Evolutionary conservation across 345 rosid genomes (phyloP).

Genomic region (Lepidium africanum): DNA sequence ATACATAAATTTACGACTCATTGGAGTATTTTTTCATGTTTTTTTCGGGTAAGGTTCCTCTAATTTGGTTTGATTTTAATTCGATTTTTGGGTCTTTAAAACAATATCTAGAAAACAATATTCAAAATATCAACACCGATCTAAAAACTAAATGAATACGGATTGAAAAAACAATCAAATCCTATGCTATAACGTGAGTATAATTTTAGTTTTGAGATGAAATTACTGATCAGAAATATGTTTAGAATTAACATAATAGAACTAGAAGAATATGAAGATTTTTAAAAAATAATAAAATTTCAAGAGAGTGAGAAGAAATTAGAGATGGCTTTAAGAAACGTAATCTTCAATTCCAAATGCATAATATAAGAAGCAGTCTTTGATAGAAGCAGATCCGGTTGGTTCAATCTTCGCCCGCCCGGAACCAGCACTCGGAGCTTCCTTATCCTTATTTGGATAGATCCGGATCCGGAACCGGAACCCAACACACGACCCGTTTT

Average conservation of each 20-base stretch:
- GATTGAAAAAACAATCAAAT: too few relatives aligned
- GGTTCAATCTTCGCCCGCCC: slow-evolving; percentile 43
- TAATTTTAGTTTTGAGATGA: too few relatives aligned
- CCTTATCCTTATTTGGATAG: slow-evolving; percentile 40
- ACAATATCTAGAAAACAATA: too few relatives aligned
- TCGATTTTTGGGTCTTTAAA: too few relatives aligned
- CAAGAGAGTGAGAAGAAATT: slow-evolving; percentile 23
- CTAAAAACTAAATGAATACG: too few relatives aligned
- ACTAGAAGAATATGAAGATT: neutral
- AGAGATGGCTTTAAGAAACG: slow-evolving; percentile 48
- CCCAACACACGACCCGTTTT: neutral
- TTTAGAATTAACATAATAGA: neutral
- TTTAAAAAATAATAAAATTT: neutral
- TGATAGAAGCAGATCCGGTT: slow-evolving; percentile 40
- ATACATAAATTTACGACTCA: too few relatives aligned
- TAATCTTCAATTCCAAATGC: slow-evolving; percentile 45
- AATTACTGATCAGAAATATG: too few relatives aligned
- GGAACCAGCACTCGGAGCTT: slow-evolving; percentile 57
- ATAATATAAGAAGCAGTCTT: slow-evolving; percentile 53
- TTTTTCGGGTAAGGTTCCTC: too few relatives aligned
- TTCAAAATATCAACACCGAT: too few relatives aligned
- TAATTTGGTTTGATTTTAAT: too few relatives aligned
- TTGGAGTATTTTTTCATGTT: too few relatives aligned
- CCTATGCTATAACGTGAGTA: too few relatives aligned
- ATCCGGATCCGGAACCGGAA: neutral